A percentile compares a stretch with the other conserved stretches of the same genome.
Evolutionary conservation across 2,329 filamentous ascomycete species (phyloP).

Genomic region (Penicillium sp.): DNA sequence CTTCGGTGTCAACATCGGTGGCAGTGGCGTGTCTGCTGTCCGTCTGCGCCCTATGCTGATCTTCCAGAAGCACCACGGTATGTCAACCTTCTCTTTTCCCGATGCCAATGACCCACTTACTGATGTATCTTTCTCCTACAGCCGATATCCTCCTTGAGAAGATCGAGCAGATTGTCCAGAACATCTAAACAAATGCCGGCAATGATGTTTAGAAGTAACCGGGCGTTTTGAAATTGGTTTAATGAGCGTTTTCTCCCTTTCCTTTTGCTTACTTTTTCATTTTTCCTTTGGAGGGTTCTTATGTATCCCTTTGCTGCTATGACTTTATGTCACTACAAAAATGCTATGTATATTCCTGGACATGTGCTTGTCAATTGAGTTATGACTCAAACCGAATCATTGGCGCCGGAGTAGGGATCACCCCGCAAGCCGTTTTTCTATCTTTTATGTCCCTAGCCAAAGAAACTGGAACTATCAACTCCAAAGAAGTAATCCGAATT

Average conservation of each 20-base stretch:
- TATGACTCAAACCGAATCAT: constrained; percentile 5
- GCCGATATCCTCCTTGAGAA: constrained; percentile 75
- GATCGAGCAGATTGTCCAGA: constrained; percentile 69
- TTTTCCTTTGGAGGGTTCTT: constrained; percentile 6
- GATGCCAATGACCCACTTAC: background rate
- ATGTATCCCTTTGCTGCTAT: constrained; percentile 3
- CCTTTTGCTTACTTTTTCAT: background rate
- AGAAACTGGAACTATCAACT: background rate
- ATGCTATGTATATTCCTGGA: constrained; percentile 20
- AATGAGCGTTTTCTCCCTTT: constrained; percentile 18
- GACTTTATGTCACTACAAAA: constrained; percentile 19
- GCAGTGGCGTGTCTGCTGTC: constrained; percentile 72
- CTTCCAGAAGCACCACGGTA: constrained; percentile 63
- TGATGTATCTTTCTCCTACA: background rate
- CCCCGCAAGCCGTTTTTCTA: background rate
- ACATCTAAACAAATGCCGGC: constrained; percentile 27
- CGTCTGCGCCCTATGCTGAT: constrained; percentile 84
- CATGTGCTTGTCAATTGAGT: constrained; percentile 14
- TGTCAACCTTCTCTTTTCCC: constrained; percentile 19
- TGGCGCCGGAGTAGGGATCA: background rate
- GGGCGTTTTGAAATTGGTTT: constrained; percentile 19
- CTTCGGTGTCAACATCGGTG: constrained; percentile 82
- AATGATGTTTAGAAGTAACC: constrained; percentile 4
- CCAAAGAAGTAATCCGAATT: constrained; percentile 4
- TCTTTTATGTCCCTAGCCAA: background rate